Evolutionary conservation across 169 alveolate species (phyloP), one percentile per base, ranked within the genome.

Genomic region (Plasmodium chabaudi): DNA sequence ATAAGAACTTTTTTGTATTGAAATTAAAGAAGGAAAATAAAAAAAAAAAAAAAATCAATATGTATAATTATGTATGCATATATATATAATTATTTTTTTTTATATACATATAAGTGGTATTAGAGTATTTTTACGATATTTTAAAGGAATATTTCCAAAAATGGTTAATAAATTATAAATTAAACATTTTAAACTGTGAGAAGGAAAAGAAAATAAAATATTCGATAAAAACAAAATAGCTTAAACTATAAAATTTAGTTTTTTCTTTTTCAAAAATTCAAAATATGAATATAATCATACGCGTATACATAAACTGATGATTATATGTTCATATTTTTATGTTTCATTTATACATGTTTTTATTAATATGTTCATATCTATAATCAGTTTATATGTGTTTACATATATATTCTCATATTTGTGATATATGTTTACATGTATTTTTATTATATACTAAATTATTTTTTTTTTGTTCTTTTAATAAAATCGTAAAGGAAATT

Each of bases 381-480:
- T 51, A 51, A 51, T 51, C n/a, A 13, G 84, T 53, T 49, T 17
- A 49, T 71, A 19, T 71, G 42, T 42, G 25, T 60, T 5, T 71
- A 25, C 53, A 15, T 34, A 25, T 71, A 12, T 34, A 17, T 17
- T 1, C 53, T 56, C 25, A 9, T 42, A 47, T 49, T 15, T 46
- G 34, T 34, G 68, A 71, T 71, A 53, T 71, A 13, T 42, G 19
- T 71, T 67, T 39, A n/a, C 56, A n/a, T 71, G 21, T 3, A 13
- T 6, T 71, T 71, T 71, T 71, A 2, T 25, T 34, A 34, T 34
- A 51, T 15, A 51, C 2, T 10, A 49, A 49, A 10, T 13, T 51
- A 51, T 13, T 51, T 51, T 51, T n/a, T 15, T 51, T 51, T 13
- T 51, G 59, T 51, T 51, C 59, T 51, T 34, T 34, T 2, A 34